Conservation (phyloP, 1,284 basidiomycete species). For the Puccinia coronata region DNA sequence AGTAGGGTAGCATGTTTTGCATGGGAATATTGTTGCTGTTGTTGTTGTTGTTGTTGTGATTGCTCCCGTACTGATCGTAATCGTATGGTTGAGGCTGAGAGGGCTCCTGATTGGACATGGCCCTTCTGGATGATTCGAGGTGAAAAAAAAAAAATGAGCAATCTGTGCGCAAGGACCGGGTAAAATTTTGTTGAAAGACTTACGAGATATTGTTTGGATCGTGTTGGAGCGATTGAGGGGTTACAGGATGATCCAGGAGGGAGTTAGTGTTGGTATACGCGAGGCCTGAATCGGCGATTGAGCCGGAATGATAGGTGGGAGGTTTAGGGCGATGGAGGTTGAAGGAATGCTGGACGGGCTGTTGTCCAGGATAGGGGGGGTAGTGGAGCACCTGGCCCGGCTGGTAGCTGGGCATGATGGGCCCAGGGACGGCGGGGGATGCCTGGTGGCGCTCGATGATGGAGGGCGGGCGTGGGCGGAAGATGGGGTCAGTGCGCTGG, state of each 20-base stretch:
- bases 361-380: not conserved
- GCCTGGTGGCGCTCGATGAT: constrained; percentile 30
- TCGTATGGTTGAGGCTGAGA: not conserved
- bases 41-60: too few species aligned
- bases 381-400: constrained; percentile 31
- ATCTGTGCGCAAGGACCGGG: too few species aligned
- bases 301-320: not conserved
- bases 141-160: too few species aligned
- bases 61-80: not conserved
- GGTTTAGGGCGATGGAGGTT: constrained; percentile 6
- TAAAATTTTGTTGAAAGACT: too few species aligned
- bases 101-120: not conserved
- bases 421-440: constrained; percentile 8
- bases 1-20: not conserved
- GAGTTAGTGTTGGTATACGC: not conserved
- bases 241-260: not conserved
- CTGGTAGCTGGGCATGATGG: constrained; percentile 24
- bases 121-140: not conserved
- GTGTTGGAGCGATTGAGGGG: not conserved
- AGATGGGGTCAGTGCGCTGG: not conserved
- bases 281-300: not conserved
- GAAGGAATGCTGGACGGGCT: constrained; percentile 1
- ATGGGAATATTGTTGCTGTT: not conserved
- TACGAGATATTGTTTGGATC: not conserved
- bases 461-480: constrained; percentile 18